phyloP scores from a whole-genome alignment of 495 filamentous ascomycete genomes.

The Aspergillus panamensis region DNA sequence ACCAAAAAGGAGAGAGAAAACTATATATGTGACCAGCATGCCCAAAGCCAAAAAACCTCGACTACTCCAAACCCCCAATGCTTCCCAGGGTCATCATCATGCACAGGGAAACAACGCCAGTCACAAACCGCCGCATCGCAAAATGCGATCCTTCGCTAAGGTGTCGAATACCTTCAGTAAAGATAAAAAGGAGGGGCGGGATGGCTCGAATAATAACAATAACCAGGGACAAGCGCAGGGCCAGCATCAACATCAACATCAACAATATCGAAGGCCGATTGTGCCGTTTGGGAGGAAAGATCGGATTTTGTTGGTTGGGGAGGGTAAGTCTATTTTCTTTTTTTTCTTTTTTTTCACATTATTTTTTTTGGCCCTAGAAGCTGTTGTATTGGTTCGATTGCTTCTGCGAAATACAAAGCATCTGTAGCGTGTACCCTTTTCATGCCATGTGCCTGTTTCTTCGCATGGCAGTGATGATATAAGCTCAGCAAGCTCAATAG shows the following conservation, averaged over 20 bases:
- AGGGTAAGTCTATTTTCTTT: constrained; percentile 51
- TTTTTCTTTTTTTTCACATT: constrained; percentile 9
- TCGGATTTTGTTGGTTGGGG: constrained; percentile 79
- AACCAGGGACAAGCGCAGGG: background rate
- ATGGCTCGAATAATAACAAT: background rate
- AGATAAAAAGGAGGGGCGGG: background rate
- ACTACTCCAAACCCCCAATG: background rate
- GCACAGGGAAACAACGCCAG: background rate
- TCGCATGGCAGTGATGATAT: no score
- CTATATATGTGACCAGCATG: background rate
- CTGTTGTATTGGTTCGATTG: background rate
- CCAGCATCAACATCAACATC: constrained; percentile 8
- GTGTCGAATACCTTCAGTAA: constrained; percentile 15
- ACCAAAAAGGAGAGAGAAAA: no score
- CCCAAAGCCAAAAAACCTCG: constrained; percentile 3
- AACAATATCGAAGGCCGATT: constrained; percentile 46
- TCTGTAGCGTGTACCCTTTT: no score
- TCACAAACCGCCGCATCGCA: constrained; percentile 14
- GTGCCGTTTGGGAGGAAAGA: constrained; percentile 73
- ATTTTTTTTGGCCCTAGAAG: background rate
- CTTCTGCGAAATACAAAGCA: no score
- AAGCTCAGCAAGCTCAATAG: no score
- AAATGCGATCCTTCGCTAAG: constrained; percentile 28
- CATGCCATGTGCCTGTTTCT: no score
- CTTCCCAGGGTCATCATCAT: background rate